Conservation (phyloP, 257 asterid species). For the Buddleja alternifolia region DNA sequence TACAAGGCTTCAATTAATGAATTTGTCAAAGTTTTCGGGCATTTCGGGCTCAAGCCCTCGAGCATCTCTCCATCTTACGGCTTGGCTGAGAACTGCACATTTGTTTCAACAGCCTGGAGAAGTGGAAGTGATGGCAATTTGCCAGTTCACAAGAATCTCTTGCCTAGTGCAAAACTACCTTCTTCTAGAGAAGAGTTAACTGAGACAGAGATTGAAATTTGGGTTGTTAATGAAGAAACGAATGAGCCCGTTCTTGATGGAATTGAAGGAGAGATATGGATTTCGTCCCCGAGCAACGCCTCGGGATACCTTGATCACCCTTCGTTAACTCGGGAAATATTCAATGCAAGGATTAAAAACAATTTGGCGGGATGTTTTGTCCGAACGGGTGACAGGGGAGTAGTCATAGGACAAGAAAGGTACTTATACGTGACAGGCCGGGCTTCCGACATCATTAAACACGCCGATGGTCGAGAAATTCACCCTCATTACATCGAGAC, state of each 20-base stretch:
- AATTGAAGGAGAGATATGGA: constrained; percentile 87
- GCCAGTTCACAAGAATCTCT: constrained; percentile 50
- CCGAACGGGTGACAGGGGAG: constrained; percentile 79
- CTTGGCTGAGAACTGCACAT: constrained; percentile 78
- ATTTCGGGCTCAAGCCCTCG: constrained; percentile 49
- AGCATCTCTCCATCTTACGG: constrained; percentile 82
- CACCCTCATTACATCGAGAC: constrained; percentile 88
- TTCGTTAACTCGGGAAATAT: constrained; percentile 52
- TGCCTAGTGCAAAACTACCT: constrained; percentile 70
- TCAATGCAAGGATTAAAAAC: constrained; percentile 44
- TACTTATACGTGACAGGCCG: constrained; percentile 70
- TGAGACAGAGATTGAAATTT: constrained; percentile 60
- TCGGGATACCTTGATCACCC: constrained; percentile 75
- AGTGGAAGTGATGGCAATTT: constrained; percentile 30
- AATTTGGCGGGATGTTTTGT: constrained; percentile 37
- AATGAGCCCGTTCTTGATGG: constrained; percentile 60
- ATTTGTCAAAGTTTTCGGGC: constrained; percentile 42
- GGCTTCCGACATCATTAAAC: constrained; percentile 50
- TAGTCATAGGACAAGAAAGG: constrained; percentile 56
- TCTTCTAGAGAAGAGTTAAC: constrained; percentile 29
- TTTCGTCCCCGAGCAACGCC: constrained; percentile 81
- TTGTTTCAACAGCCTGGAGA: constrained; percentile 84
- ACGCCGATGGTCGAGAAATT: constrained; percentile 34
- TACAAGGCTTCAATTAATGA: constrained; percentile 46
- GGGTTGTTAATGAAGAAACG: constrained; percentile 66